Evolutionary conservation across 2,329 filamentous ascomycete genomes (phyloP), one percentile per base, ranked within the genome.

Genomic region (Paecilomyces dactylethromorphus): DNA sequence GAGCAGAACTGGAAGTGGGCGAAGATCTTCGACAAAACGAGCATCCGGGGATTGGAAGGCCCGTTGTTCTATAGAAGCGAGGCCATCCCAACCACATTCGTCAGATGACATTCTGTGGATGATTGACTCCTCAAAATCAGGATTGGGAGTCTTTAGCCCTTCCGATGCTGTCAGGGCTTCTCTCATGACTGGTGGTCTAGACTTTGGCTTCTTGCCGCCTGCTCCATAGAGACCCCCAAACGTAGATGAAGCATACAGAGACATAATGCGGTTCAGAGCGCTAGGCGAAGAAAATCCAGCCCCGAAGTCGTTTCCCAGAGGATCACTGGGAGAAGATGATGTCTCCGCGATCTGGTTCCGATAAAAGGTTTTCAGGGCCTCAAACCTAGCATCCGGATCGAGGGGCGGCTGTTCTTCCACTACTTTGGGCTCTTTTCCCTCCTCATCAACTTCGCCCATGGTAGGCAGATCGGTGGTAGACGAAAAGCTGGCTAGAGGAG

Each of bases 181-280:
- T 26, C 92, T 86, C 88, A 96, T 94, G 1, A 87, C 80, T 22
- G 85, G 83, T 0, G 86, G 81, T 64, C 88, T 90, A 12, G 83
- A 80, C 68, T 88, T 87, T 11, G 83, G 78, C 67, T 88, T 87
- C 66, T 88, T 87, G 66, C 81, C 82, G 32, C 67, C 65, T 11
- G 69, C 69, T 58, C 81, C 81, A 64, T 75, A 76, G 31, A 84
- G 80, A 56, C 79, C 83, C 63, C 81, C 84, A 57, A 85, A 82
- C 0, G 81, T 81, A 0, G 74, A 73, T 2, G 73, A 75, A 0
- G 90, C 91, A 75, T 97, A 97, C 26, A 97, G 80, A 62, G 86
- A 92, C 91, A 97, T 95, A 68, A 97, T 94, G 32, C 93, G 87
- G 26, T 90, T 88, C 57, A 97, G 78, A 10, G 91, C 90, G 4